Evolutionary conservation across 225 moss, liverwort and hornwort species (phyloP), one percentile per base, ranked within the genome.

Genomic region (Polytrichum formosum): DNA sequence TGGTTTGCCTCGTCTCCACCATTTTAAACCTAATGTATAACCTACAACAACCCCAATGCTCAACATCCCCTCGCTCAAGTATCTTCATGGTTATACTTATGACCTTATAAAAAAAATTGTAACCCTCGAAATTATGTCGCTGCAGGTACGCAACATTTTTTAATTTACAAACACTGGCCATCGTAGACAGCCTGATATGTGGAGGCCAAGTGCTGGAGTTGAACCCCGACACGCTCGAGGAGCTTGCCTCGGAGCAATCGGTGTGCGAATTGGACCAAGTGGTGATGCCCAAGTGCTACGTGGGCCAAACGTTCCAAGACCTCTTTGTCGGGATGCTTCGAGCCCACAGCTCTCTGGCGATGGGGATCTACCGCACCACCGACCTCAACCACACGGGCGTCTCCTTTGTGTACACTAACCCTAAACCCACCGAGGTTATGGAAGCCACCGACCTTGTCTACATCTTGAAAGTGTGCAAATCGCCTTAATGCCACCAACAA

Each of bases 321-420:
- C 67, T 89, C 27, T 89, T 89, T 68, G 61, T 71, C n/a, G 80
- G 76, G 56, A 73, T 89, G 60, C 61, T 89, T 29, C 53, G 78
- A 20, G 61, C 83, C 21, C 68, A 83, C 18, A 76, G 75, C 27
- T 70, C 80, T 67, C 73, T 89, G 55, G 80, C 88, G 2, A 56
- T 89, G 55, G 88, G 88, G n/a, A 64, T 89, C 18, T 89, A 85
- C 70, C 73, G 88, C 16, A 73, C 82, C 1, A 16, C 77, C 10
- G 68, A 55, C 28, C 67, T 72, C 20, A 73, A 76, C 31, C 82
- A 78, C 46, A 74, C 85, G 1, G 76, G 76, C 6, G 78, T 79
- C 53, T 71, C 88, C 4, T 89, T 78, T 21, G 85, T 89, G 20
- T 89, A 74, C 76, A 89, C 88, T 22, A 89, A 89, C 46, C 88